phyloP scores from a whole-genome alignment of 257 asterid species.

The Voacanga thouarsii region DNA sequence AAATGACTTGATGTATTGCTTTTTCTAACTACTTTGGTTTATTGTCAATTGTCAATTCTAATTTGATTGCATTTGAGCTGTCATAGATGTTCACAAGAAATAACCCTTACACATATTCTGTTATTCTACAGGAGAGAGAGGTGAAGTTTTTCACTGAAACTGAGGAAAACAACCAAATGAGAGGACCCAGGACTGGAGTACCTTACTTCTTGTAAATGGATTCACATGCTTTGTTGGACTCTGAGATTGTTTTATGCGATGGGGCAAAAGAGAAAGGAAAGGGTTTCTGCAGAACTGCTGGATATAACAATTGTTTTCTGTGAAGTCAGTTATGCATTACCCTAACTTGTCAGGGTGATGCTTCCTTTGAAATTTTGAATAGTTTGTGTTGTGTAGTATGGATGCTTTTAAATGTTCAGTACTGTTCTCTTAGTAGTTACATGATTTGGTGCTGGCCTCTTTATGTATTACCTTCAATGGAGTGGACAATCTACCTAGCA shows the following conservation, averaged over 20 bases:
- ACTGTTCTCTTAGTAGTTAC: neutral
- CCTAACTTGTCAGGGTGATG: conserved; percentile 20
- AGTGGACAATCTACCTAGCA: neutral
- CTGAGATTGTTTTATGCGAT: conserved; percentile 6
- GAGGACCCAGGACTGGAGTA: conserved; percentile 99
- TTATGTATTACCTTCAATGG: neutral
- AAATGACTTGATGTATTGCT: neutral
- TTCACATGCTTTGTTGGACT: conserved; percentile 7
- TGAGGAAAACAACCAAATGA: conserved; percentile 97
- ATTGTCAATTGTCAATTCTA: neutral
- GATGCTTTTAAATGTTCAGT: conserved; percentile 6
- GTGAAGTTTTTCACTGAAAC: conserved; percentile 98
- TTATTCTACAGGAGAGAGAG: conserved; percentile 66
- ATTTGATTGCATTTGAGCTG: neutral
- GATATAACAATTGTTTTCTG: conserved; percentile 17
- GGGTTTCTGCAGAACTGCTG: conserved; percentile 3
- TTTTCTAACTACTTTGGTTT: neutral
- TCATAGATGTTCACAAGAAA: neutral
- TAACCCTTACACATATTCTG: neutral
- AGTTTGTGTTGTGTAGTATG: conserved; percentile 38
- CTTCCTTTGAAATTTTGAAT: conserved; percentile 22
- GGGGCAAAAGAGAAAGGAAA: conserved; percentile 10
- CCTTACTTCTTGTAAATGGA: conserved; percentile 74
- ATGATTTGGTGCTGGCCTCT: neutral
- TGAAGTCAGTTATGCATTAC: conserved; percentile 14